Conservation (phyloP, 2,329 filamentous ascomycete species). For the Beauveria medogensis region DNA sequence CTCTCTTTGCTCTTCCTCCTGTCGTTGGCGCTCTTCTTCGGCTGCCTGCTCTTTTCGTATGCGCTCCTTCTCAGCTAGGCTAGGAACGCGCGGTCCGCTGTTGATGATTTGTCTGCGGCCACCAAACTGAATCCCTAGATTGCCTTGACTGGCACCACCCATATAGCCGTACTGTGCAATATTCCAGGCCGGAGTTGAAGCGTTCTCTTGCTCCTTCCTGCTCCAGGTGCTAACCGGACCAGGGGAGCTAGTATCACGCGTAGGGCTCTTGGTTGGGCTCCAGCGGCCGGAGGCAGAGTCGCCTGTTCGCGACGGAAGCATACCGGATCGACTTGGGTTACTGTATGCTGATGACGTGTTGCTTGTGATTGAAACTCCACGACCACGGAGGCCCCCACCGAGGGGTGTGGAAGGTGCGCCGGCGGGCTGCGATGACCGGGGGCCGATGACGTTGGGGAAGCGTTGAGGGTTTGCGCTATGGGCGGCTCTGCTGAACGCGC, state of each 20-base stretch:
- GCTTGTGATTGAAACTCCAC: conserved; percentile 49
- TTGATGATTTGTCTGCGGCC: conserved; percentile 87
- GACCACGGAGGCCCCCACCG: conserved; percentile 29
- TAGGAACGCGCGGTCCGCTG: conserved; percentile 70
- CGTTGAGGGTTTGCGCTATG: conserved; percentile 62
- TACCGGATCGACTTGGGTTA: conserved; percentile 25
- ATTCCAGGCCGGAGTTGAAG: conserved; percentile 89
- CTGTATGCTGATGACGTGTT: conserved; percentile 46
- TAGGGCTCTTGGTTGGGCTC: conserved; percentile 57
- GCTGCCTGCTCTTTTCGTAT: conserved; percentile 46
- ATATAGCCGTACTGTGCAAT: conserved; percentile 98
- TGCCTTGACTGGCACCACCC: conserved; percentile 93
- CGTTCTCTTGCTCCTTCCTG: conserved; percentile 70
- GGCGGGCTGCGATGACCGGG: conserved; percentile 49
- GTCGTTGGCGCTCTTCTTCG: conserved; percentile 51
- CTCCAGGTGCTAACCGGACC: conserved; percentile 77
- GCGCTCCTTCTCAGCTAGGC: conserved; percentile 76
- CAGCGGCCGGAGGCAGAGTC: conserved; percentile 47
- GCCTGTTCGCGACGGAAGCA: conserved; percentile 43
- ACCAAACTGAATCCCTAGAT: conserved; percentile 88
- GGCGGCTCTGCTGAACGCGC: conserved; percentile 84
- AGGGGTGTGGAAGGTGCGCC: conserved; percentile 44
- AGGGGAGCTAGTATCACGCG: conserved; percentile 45
- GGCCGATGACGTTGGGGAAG: conserved; percentile 71
- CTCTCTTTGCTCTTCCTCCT: conserved; percentile 46